Conservation (phyloP, 495 filamentous ascomycete species). For the Neurospora sp. region DNA sequence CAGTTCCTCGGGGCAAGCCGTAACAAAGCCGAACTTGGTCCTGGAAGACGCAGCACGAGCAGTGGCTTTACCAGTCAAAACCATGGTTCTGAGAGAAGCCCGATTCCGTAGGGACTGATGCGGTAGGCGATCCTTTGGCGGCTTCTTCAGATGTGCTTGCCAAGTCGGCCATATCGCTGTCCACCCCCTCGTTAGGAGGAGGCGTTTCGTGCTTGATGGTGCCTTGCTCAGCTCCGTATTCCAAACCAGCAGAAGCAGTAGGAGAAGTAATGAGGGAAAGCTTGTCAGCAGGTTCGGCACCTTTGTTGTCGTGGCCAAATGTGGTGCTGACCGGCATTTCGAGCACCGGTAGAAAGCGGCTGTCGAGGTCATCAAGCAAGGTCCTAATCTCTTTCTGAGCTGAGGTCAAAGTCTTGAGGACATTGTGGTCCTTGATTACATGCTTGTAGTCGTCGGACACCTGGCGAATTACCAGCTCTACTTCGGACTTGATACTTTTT, state of each 20-base stretch:
- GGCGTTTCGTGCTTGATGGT: not conserved
- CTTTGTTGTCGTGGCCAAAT: not conserved
- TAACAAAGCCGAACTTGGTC: not conserved
- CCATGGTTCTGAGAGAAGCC: not conserved
- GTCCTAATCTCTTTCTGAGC: not conserved
- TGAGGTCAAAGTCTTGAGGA: constrained; percentile 2
- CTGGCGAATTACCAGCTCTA: not conserved
- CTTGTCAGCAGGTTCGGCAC: not conserved
- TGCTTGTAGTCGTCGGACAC: constrained; percentile 29
- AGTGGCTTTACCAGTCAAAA: not conserved
- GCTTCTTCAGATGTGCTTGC: not conserved
- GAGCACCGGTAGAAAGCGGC: not conserved
- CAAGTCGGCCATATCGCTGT: not conserved
- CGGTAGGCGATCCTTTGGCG: not conserved
- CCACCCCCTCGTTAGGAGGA: not conserved
- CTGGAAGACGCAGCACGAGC: not conserved
- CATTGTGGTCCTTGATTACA: constrained; percentile 18
- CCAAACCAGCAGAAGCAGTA: not conserved
- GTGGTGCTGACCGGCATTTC: not conserved
- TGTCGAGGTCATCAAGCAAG: constrained; percentile 3
- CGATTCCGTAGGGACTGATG: not conserved
- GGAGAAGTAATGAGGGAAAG: not conserved
- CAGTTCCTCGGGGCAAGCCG: not conserved
- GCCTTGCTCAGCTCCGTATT: not conserved
- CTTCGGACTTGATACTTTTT: not conserved